Conservation (phyloP, 2,329 filamentous ascomycete genomes). For the Xylaria sp. region DNA sequence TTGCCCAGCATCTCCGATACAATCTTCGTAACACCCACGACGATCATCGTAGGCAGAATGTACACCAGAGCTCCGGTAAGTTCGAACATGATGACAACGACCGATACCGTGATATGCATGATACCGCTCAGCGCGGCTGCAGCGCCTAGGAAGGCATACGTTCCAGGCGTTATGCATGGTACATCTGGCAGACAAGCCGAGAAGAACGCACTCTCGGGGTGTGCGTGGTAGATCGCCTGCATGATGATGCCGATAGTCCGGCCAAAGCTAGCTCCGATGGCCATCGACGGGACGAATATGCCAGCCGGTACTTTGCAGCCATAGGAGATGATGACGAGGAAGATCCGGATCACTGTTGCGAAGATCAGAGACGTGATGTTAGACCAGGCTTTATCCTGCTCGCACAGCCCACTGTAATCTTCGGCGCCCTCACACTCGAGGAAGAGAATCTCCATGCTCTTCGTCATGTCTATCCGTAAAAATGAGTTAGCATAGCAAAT, state of each 20-base stretch:
- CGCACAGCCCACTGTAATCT: conserved; percentile 86
- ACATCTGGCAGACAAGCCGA: conserved; percentile 82
- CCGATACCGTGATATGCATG: conserved; percentile 95
- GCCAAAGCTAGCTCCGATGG: conserved; percentile 89
- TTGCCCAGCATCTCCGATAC: conserved; percentile 89
- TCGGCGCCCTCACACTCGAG: conserved; percentile 84
- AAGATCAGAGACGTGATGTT: conserved; percentile 74
- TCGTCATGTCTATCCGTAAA: conserved; percentile 94
- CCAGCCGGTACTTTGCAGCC: conserved; percentile 97
- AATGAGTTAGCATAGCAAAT: conserved; percentile 98
- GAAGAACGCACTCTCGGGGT: conserved; percentile 80
- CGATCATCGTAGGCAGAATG: conserved; percentile 97
- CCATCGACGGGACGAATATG: conserved; percentile 98
- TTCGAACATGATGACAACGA: conserved; percentile 99
- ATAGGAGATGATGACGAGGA: conserved; percentile 91
- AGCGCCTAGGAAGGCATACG: conserved; percentile 91
- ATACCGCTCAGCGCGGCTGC: conserved; percentile 89
- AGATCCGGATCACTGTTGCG: conserved; percentile 73
- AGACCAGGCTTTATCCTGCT: conserved; percentile 65
- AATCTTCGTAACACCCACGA: conserved; percentile 92
- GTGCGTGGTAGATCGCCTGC: conserved; percentile 77
- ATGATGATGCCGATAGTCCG: conserved; percentile 92
- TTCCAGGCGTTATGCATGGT: conserved; percentile 94
- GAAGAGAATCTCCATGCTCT: conserved; percentile 98
- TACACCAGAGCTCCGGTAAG: conserved; percentile 95